phyloP scores from a whole-genome alignment of 306 rosid species.

The Oemleria cerasiformis region DNA sequence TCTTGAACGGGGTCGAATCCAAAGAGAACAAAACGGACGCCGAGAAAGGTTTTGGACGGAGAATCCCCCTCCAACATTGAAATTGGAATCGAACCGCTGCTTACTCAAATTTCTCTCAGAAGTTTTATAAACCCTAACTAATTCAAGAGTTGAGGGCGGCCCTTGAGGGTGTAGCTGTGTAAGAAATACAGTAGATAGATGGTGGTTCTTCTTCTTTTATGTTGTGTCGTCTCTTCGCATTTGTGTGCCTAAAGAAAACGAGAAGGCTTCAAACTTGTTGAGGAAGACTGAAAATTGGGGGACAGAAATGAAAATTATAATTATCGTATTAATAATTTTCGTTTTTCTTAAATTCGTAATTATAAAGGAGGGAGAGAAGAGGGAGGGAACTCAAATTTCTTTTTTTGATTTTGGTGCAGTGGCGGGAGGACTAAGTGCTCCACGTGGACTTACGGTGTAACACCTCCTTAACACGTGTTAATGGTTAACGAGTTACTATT shows the following conservation, averaged over 20 bases:
- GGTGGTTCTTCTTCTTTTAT: not conserved
- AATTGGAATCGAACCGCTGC: not conserved
- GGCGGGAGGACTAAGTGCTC: constrained; percentile 35
- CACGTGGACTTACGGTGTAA: constrained; percentile 12
- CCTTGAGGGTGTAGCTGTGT: no score
- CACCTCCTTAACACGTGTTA: not conserved
- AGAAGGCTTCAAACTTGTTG: constrained; percentile 20
- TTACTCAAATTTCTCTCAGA: not conserved
- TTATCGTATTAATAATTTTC: not conserved
- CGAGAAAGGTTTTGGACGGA: constrained; percentile 43
- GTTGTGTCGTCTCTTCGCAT: not conserved
- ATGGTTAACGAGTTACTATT: not conserved
- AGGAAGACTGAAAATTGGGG: constrained; percentile 31
- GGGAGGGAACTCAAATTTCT: constrained; percentile 31
- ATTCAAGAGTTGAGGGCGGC: not conserved
- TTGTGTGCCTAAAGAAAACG: not conserved
- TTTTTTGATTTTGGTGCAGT: constrained; percentile 20
- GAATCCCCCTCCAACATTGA: constrained; percentile 40
- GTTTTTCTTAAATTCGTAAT: no score
- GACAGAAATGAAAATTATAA: not conserved
- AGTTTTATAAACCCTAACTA: not conserved
- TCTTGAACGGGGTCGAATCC: constrained; percentile 56
- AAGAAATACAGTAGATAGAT: not conserved
- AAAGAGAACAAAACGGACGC: constrained; percentile 58
- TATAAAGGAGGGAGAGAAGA: not conserved